Base-by-base conservation (phyloP, 306 rosid species). In the Spatholobus suberectus region DNA sequence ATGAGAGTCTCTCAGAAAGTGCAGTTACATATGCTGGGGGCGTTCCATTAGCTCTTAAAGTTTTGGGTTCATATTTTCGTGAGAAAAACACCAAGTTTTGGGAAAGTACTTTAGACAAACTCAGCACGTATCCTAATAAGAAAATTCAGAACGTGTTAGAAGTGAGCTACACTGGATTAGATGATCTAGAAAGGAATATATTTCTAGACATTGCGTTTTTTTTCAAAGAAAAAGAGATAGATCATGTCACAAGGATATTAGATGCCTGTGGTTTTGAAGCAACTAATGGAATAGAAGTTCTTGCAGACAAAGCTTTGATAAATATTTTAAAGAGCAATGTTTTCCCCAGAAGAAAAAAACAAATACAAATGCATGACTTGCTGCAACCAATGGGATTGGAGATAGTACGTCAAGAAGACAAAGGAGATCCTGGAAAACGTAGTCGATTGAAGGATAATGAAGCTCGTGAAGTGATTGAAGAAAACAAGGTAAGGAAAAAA, bases 351-450 rank as follows among this genome's bases (percentile, higher is more conserved):
- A n/a, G n/a, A n/a, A n/a, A n/a, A n/a, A n/a, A n/a, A n/a, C n/a
- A n/a, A 8, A 79, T 86, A 38, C 40, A 49, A n/a, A 88, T 88
- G 88, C 93, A 88, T 40, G 86, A 80, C 26, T 41, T 84, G 35
- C 8, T 88, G 21, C 79, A 82, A 20, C 3, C 73, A 41, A 59
- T 82, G 86, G 90, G 76, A 8, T 58, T 35, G 35, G 71, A 43
- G 0, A 78, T 86, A 55, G 65, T 79, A 0, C 49, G 77, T 11
- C 23, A 13, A 59, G 76, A 78, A 11, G 17, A 67, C 14, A 2
- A 3, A 0, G 9, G 0, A 6, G 1, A 83, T 8, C 75, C 75
- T 3, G 78, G 7, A 63, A 27, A 9, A 5, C 81, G 61, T 29
- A 76, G 75, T 6, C 69, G 83, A 27, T 15, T 87, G 58, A 58